Evolutionary conservation across 352 stramenopile genomes (phyloP).

Genomic region (Pythium coloratum): DNA sequence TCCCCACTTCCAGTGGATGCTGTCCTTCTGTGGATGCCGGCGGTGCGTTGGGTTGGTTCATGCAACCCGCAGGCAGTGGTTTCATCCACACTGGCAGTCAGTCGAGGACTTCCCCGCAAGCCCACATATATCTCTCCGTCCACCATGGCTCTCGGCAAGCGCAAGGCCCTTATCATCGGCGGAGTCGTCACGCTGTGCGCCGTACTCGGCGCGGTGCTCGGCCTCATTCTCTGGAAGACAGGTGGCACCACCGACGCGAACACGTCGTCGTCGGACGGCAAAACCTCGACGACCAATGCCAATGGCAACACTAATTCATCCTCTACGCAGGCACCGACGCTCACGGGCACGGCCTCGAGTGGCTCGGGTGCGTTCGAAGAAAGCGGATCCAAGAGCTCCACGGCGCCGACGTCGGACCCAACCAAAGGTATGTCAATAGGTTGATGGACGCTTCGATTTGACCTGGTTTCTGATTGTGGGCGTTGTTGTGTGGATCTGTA

Average conservation of each 20-base stretch:
- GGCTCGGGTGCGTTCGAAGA: conserved; percentile 9
- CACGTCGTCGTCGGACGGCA: conserved; percentile 13
- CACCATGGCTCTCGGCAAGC: conserved; percentile 26
- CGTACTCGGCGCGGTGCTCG: conserved; percentile 42
- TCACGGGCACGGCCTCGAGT: conserved; percentile 20
- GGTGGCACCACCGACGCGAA: conserved; percentile 30
- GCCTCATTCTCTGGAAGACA: conserved; percentile 44
- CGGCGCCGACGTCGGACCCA: conserved; percentile 45
- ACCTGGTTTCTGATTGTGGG: background rate
- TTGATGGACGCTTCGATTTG: background rate
- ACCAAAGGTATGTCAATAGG: conserved; percentile 29
- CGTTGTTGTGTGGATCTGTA: conserved; percentile 16
- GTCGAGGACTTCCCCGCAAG: conserved; percentile 15
- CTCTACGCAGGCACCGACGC: background rate
- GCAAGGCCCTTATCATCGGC: conserved; percentile 41
- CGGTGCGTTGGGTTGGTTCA: background rate
- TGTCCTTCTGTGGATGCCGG: conserved; percentile 15
- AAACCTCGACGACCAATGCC: background rate
- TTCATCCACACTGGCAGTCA: background rate
- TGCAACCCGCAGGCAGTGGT: background rate
- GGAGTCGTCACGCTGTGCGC: conserved; percentile 49
- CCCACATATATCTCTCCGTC: background rate
- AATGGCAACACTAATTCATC: conserved; percentile 3
- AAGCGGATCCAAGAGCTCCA: conserved; percentile 25
- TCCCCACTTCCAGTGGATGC: background rate